Evolutionary conservation across 73 alveolate species (phyloP).

Genomic region (Symbiodinium natans): DNA sequence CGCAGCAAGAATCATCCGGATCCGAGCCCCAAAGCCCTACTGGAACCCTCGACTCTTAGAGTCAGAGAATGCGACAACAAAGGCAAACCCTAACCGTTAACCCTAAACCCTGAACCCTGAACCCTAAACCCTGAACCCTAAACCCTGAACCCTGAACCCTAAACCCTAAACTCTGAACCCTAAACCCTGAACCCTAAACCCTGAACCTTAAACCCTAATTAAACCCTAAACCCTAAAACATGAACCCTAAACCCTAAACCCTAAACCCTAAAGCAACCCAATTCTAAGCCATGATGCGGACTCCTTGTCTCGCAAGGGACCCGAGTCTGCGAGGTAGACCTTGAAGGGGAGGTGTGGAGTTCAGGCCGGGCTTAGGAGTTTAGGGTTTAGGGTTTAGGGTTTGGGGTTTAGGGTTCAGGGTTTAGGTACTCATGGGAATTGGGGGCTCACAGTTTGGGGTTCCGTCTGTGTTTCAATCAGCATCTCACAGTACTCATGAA

Average conservation of each 20-base stretch:
- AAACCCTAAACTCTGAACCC: neutral
- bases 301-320: slow-evolving; percentile 20
- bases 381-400: neutral
- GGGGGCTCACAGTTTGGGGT: too few relatives aligned
- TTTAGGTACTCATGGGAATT: too few relatives aligned
- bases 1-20: too few relatives aligned
- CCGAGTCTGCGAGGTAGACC: slow-evolving; percentile 53
- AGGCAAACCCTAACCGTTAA: too few relatives aligned
- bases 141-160: neutral
- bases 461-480: too few relatives aligned
- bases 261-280: neutral
- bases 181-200: neutral
- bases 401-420: neutral
- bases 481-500: too few relatives aligned
- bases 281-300: neutral
- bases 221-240: neutral
- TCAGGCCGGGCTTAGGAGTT: neutral
- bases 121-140: neutral
- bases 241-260: neutral
- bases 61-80: too few relatives aligned
- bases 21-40: too few relatives aligned
- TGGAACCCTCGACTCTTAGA: too few relatives aligned
- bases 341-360: neutral
- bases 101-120: neutral
- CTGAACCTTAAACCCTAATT: neutral